Base-by-base conservation (phyloP, 225 moss, liverwort and hornwort species). In the Bryoerythrophyllum caledonicum region DNA sequence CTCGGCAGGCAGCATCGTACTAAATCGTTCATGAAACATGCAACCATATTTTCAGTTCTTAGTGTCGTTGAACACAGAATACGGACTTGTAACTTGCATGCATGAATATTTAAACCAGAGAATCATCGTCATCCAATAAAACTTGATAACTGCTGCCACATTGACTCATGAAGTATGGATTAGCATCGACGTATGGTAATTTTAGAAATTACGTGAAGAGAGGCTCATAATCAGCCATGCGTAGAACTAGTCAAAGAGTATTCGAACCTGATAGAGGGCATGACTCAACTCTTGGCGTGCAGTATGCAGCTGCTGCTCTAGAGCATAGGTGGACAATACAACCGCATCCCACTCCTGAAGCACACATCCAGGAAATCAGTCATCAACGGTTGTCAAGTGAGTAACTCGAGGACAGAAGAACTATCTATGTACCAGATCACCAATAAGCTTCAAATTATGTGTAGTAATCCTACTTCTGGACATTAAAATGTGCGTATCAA, bases 1-100 rank as follows among this genome's bases (percentile, higher is more conserved):
- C 97, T 88, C 97, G 86, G 75, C 94, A 97, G 24, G 97, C 94
- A 76, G 97, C 94, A 87, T 97, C 97, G 80, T 97, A 94, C 97
- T 97, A 76, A 53, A 84, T 16, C 41, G 67, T 53, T 73, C 57
- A 41, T 25, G n/a, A 58, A 53, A 54, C 3, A 60, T 56, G 25
- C 5, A 15, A 77, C 65, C 28, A 2, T 8, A 37, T 4, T 60
- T 35, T 21, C 54, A 53, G 13, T 52, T 8, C 14, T 78, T 49
- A 37, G 32, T 12, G 71, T 53, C 60, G n/a, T 23, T 43, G 28
- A 46, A 51, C 24, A 44, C 2, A 37, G 12, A 59, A 17, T 46
- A 66, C 30, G 38, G 43, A 35, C n/a, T 26, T 12, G 0, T 9
- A 46, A 40, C 2, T 38, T 19, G 5, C n/a, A 48, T 19, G 23